Percentiles rank a stretch among this genome's conserved stretches.
Conservation (phyloP, 2,329 filamentous ascomycete genomes). For the Fusarium sp. region DNA sequence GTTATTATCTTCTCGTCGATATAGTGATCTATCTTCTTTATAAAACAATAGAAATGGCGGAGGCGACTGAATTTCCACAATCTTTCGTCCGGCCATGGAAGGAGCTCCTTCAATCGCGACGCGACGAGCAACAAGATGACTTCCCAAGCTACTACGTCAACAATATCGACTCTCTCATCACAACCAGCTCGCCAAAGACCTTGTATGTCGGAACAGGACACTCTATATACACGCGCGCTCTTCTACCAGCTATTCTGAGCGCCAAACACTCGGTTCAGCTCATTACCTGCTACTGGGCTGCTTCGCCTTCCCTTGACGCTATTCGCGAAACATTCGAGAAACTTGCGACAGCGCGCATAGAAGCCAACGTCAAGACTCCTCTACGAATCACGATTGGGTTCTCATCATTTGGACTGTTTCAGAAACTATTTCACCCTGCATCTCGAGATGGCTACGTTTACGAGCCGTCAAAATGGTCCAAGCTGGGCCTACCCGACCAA, state of each 20-base stretch:
- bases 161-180: constrained; percentile 61
- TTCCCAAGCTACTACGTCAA: constrained; percentile 63
- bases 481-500: constrained; percentile 73
- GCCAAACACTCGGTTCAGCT: constrained; percentile 77
- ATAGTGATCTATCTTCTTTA: background rate
- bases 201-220: constrained; percentile 70
- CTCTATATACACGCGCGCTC: constrained; percentile 64
- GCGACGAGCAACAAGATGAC: constrained; percentile 54
- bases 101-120: constrained; percentile 49
- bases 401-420: constrained; percentile 77
- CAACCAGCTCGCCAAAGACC: constrained; percentile 59
- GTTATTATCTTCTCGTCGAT: background rate
- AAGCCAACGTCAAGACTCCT: constrained; percentile 39
- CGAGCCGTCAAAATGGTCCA: constrained; percentile 68
- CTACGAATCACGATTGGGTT: constrained; percentile 80
- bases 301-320: constrained; percentile 69
- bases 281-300: constrained; percentile 86
- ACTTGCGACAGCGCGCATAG: constrained; percentile 63
- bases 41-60: constrained; percentile 11
- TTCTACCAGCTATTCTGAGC: constrained; percentile 71
- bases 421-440: constrained; percentile 81
- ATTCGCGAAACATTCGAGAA: constrained; percentile 69
- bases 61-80: constrained; percentile 49
- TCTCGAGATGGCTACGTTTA: constrained; percentile 73
- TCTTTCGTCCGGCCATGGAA: constrained; percentile 57